These are phyloP conservation scores for Antitrichia curtipendula DNA, from an alignment of 225 moss, liverwort and hornwort species.

Conservation along the genomic window DNA sequence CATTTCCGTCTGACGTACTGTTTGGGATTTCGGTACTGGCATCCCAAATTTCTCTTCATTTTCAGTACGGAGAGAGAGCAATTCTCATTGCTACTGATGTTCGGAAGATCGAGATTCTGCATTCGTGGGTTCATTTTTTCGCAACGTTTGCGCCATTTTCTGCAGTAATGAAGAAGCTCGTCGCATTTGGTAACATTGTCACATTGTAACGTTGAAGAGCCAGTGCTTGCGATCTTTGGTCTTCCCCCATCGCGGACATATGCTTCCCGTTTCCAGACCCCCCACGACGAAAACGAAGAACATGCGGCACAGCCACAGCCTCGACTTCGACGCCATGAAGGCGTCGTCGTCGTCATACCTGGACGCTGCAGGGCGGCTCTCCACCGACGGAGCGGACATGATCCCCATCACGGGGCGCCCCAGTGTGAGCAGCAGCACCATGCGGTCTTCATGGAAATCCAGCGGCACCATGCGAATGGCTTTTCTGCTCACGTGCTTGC, in stretches of 20 bases:
- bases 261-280: neutral
- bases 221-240: too few species aligned
- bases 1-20: neutral
- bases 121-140: too few species aligned
- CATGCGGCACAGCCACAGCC: neutral
- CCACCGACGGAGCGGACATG: neutral
- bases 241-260: neutral
- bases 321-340: neutral
- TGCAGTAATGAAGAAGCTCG: too few species aligned
- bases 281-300: neutral
- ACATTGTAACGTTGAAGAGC: too few species aligned
- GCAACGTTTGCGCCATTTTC: neutral
- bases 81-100: neutral
- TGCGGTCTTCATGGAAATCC: neutral
- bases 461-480: slow-evolving; percentile 31
- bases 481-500: slow-evolving; percentile 48
- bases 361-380: neutral
- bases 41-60: too few species aligned
- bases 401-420: neutral
- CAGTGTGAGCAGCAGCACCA: neutral
- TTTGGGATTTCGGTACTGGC: neutral
- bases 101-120: neutral
- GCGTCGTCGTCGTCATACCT: neutral
- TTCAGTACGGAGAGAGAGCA: neutral
- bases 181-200: too few species aligned